Base-by-base conservation (phyloP, 2,329 filamentous ascomycete species). In the Neonectria coccinea region DNA sequence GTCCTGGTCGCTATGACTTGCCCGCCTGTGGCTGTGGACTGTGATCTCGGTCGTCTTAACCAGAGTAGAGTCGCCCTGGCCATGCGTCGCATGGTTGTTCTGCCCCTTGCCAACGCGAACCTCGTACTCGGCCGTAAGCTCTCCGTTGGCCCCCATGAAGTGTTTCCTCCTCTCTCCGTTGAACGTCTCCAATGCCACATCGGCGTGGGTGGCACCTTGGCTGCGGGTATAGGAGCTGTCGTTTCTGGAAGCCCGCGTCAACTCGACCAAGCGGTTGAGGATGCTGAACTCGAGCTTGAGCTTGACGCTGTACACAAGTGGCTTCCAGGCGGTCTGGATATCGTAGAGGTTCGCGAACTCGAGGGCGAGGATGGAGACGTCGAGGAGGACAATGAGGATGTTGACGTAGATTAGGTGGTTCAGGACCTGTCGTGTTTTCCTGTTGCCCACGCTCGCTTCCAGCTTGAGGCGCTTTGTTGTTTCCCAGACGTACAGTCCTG, bases 401-500 rank as follows among this genome's bases (percentile, higher is more conserved):
- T 84, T 83, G 29, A 83, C 80, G 3, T 75, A 74, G n/a, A 83
- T 78, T 1, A 84, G 71, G 56, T 83, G 80, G 52, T 77, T 68
- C 22, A 74, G 52, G 3, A 75, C 64, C 4, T 56, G 56, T 1
- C 66, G 67, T 0, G 68, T 67, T 12, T 59, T 66, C 1, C 47
- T 57, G 22, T 65, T 70, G 18, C 66, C 66, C 2, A 74, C 47
- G 4, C 67, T 67, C 7, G 79, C 78, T 56, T 84, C 80, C 6
- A 82, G 67, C 11, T 78, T 79, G 14, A 87, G 75, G 50, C 86
- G 80, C 20, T 80, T 81, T 47, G 81, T 75, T 0, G 85, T 85
- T 56, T 87, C 84, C 73, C 77, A 79, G 50, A 88, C 85, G 67
- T 86, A 88, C 2, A 87, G 70, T 0, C 79, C 80, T 0, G 85